Percentiles rank a stretch among this genome's conserved stretches.
Evolutionary conservation across 768 basidiomycete species (phyloP).

Genomic region (Candolleomyces efflorescens): DNA sequence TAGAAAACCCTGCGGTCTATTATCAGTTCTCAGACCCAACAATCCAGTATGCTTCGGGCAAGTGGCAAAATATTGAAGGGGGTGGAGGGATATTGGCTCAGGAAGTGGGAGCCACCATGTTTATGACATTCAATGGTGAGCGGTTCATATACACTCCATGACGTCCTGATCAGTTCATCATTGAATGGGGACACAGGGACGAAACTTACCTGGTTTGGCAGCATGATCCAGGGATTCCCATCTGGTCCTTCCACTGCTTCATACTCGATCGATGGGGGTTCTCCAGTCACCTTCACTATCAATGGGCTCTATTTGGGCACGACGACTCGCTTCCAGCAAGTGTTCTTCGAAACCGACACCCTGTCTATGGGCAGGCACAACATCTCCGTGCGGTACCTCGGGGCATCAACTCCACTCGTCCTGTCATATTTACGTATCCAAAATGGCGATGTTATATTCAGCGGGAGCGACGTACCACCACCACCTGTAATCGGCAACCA

Average conservation of each 20-base stretch:
- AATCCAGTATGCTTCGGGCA: neutral
- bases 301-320: neutral
- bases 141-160: neutral
- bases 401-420: conserved; percentile 1
- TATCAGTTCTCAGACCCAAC: neutral
- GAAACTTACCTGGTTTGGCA: neutral
- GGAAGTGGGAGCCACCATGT: neutral
- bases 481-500: neutral
- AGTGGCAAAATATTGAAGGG: neutral
- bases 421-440: neutral
- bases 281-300: neutral
- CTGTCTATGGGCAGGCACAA: neutral
- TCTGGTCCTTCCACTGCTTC: neutral
- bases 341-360: too few species aligned
- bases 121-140: neutral
- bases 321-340: too few species aligned
- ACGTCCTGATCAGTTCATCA: neutral
- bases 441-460: conserved; percentile 2
- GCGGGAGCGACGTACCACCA: neutral
- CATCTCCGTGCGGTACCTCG: neutral
- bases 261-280: conserved; percentile 1
- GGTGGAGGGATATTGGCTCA: neutral
- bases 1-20: neutral
- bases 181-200: neutral
- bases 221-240: neutral